These are phyloP conservation scores for Acanthamoeba rhysodes DNA, from an alignment of 208 protist species.

Conservation along the genomic window DNA sequence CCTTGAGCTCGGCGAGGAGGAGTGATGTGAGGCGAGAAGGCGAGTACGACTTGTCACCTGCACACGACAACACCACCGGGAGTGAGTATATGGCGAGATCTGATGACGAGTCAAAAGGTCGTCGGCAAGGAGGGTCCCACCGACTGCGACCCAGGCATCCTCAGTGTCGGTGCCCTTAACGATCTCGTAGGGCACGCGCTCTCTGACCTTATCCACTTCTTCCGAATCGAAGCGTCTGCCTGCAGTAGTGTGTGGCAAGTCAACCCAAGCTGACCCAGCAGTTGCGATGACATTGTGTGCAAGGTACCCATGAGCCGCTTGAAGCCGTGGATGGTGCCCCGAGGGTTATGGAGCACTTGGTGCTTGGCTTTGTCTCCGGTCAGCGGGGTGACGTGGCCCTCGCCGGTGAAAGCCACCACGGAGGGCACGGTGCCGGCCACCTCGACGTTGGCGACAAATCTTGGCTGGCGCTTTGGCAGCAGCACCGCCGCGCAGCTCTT, in stretches of 20 bases:
- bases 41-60: conserved; percentile 78
- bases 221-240: conserved; percentile 85
- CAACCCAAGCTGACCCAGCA: not conserved
- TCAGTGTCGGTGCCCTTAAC: conserved; percentile 93
- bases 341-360: conserved; percentile 94
- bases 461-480: no score
- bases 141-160: not conserved
- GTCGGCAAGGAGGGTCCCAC: not conserved
- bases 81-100: conserved; percentile 88
- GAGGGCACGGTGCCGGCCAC: conserved; percentile 95
- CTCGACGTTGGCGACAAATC: conserved; percentile 93
- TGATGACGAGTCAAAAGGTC: conserved; percentile 77
- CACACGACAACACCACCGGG: not conserved
- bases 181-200: conserved; percentile 97
- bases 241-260: no score
- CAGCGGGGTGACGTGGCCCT: conserved; percentile 89
- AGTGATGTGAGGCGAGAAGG: conserved; percentile 90
- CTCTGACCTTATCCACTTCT: conserved; percentile 89
- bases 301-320: conserved; percentile 94
- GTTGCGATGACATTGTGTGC: conserved; percentile 80
- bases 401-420: conserved; percentile 97
- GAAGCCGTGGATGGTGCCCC: conserved; percentile 96
- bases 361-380: conserved; percentile 91
- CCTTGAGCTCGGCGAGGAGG: conserved; percentile 93
- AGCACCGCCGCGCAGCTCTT: conserved; percentile 97